These are phyloP conservation scores for Saussurea involucrata DNA, from an alignment of 129 eudicot genomes.

Conservation along the genomic window DNA sequence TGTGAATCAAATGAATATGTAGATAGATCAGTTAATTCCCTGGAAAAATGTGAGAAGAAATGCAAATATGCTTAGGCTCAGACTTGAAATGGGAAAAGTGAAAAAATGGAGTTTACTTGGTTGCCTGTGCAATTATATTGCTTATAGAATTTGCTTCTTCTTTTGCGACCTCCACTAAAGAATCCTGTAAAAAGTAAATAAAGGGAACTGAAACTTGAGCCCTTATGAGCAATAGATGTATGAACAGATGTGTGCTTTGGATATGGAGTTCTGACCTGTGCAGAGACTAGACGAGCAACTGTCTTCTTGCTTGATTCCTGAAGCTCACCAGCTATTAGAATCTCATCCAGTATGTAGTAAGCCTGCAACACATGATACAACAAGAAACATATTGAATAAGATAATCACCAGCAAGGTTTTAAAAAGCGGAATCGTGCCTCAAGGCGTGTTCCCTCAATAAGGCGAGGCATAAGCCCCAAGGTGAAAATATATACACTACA, in stretches of 20 bases:
- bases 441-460: no score
- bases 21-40: no score
- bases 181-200: constrained; percentile 41
- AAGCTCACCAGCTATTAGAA: constrained; percentile 78
- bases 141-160: constrained; percentile 64
- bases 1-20: not conserved
- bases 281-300: constrained; percentile 60
- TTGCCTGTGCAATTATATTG: constrained; percentile 70
- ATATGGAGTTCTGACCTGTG: constrained; percentile 40
- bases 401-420: not conserved
- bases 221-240: not conserved
- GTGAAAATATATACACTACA: no score
- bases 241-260: not conserved
- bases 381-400: not conserved
- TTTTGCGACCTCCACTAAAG: constrained; percentile 70
- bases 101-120: constrained; percentile 36
- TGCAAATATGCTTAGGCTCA: constrained; percentile 7
- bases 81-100: not conserved
- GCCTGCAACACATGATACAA: constrained; percentile 44
- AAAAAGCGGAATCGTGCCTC: no score
- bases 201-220: not conserved
- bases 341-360: constrained; percentile 69
- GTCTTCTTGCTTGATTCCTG: constrained; percentile 84
- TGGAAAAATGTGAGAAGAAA: not conserved
- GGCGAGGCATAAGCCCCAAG: no score